Evolutionary conservation across 306 rosid genomes (phyloP), one percentile per base, ranked within the genome.

Genomic region (Betula pendula): DNA sequence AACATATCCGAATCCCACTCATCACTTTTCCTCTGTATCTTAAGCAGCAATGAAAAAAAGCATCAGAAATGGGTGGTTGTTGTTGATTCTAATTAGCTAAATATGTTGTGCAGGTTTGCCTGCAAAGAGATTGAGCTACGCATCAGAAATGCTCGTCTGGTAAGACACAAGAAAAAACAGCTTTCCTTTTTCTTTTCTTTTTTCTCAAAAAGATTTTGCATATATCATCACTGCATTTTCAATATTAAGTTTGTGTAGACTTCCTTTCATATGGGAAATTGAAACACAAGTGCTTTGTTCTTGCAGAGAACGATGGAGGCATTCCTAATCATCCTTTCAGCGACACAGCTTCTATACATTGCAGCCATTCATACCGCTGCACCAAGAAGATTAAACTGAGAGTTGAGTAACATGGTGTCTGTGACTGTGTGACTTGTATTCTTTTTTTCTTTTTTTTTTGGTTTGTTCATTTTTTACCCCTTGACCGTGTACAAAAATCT

Each of bases 281-380:
- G 15, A 35, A 73, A 67, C 63, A 24, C 16, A 49, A 49, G n/a
- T 49, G 76, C 29, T 71, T 15, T 52, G 55, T 53, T 58, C 55
- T 73, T 86, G 87, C 83, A 96, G 98, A 85, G 83, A 89, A 96
- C 98, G 43, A 89, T 96, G 94, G 98, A 96, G 78, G 96, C 96
- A 22, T 96, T 96, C 88, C 75, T 91, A 68, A 96, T 96, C 62
- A 96, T 96, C 83, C 96, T 96, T 51, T 84, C 99, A 20, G 98
- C 70, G 31, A 91, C 99, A 44, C 99, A 96, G 84, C 89, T 93
- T 68, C 67, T 89, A 66, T 96, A 96, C 78, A 82, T 96, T 20
- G 92, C 83, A 45, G 98, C 86, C 82, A 89, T 93, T 77, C 90
- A 93, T 72, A 80, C 85, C 27, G 90, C 76, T 52, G 79, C 73